These are phyloP conservation scores for Vigna angularis DNA, from an alignment of 306 rosid species.

Conservation along the genomic window DNA sequence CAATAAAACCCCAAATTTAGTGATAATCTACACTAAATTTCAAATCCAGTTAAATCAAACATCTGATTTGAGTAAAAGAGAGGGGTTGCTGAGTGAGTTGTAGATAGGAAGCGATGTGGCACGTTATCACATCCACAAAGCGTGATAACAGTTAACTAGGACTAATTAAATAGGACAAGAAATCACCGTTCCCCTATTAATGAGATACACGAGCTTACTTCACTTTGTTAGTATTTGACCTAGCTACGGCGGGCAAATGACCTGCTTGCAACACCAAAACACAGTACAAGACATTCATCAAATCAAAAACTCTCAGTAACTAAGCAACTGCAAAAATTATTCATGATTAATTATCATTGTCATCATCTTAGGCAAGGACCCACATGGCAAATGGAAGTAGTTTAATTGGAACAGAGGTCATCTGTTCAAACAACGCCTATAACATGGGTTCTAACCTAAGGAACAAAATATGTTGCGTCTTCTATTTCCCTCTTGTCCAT, in stretches of 20 bases:
- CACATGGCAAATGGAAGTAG: not conserved
- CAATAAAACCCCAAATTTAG: not conserved
- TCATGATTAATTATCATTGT: not conserved
- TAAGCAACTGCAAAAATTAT: slow-evolving; percentile 14
- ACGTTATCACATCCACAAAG: slow-evolving; percentile 43
- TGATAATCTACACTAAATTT: slow-evolving; percentile 2
- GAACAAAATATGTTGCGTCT: too few species aligned
- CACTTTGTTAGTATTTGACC: slow-evolving; percentile 48
- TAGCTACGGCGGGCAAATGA: slow-evolving; percentile 23
- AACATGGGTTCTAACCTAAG: too few species aligned
- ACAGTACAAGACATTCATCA: slow-evolving; percentile 24
- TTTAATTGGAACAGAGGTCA: too few species aligned
- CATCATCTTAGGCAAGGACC: not conserved
- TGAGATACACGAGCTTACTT: slow-evolving; percentile 35
- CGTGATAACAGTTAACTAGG: slow-evolving; percentile 32
- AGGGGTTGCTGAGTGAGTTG: slow-evolving; percentile 18
- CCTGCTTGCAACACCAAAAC: slow-evolving; percentile 45
- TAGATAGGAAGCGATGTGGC: not conserved
- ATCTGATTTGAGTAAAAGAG: not conserved
- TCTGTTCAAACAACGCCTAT: too few species aligned
- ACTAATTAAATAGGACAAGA: slow-evolving; percentile 41
- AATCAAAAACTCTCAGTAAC: slow-evolving; percentile 17
- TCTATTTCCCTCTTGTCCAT: too few species aligned
- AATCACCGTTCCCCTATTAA: slow-evolving; percentile 39
- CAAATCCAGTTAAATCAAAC: slow-evolving; percentile 1